Evolutionary conservation across 495 filamentous ascomycete genomes (phyloP), one percentile per base, ranked within the genome.

Genomic region (Aspergillus incahuasiensis): DNA sequence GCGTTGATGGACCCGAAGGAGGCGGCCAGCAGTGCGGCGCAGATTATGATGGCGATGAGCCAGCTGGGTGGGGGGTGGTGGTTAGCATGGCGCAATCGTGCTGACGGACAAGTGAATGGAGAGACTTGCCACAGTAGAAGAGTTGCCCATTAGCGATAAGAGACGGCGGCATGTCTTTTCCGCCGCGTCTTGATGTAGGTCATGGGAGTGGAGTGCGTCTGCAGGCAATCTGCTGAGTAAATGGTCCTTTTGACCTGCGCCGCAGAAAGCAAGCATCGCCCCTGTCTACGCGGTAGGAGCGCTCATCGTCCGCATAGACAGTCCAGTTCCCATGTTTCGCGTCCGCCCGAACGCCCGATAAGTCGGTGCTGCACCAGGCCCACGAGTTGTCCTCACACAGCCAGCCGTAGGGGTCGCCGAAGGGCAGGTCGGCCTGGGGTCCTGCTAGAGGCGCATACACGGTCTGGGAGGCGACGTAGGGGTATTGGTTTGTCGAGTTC

Each of bases 211-310:
- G 8, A 28, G 25, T 25, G 45, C 11, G 19, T 9, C 18, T 57
- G 43, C 8, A 1, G 16, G 24, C 16, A 47, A 6, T 15, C 6
- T n/a, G 25, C 2, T 16, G 21, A 15, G 22, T 24, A 13, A n/a
- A 47, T 30, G 22, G n/a, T 19, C 7, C 32, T 25, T 2, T 35
- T 2, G 32, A 35, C 47, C 15, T 38, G 9, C 5, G 3, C 4
- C 25, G 25, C 32, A 1, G 56, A 58, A 6, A 59, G 34, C 1
- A 57, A 52, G 46, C 56, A 52, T 21, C 35, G 25, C 1, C 53
- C 54, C 18, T 7, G 6, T 30, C 15, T 11, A 55, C 44, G 15
- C 42, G 42, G n/a, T 47, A 47, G 8, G 41, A 6, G 11, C 42
- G 28, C 16, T 40, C 12, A 19, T 16, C 18, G 8, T 39, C 25